A percentile compares a stretch with the other conserved stretches of the same genome.
Conservation (phyloP, 1,284 basidiomycete genomes). For the Ceratobasidium sp. region DNA sequence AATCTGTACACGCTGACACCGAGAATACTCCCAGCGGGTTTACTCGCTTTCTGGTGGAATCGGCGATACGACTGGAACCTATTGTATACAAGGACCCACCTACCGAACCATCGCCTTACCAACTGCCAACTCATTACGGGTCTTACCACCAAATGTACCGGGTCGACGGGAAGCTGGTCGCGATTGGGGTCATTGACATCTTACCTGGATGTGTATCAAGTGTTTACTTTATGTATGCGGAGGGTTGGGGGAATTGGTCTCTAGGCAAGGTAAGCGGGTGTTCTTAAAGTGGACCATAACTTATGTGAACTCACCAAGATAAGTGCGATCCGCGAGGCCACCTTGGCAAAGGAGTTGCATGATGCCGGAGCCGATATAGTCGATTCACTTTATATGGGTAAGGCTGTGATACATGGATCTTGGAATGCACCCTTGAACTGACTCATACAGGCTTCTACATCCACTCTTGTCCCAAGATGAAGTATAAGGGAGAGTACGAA, state of each 20-base stretch:
- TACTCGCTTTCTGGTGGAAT: slow-evolving; percentile 79
- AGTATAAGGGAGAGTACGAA: slow-evolving; percentile 92
- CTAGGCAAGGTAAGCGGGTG: slow-evolving; percentile 78
- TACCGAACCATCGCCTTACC: slow-evolving; percentile 51
- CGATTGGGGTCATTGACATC: slow-evolving; percentile 91
- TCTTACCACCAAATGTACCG: slow-evolving; percentile 89
- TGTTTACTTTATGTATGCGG: slow-evolving; percentile 96
- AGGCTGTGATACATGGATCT: not conserved
- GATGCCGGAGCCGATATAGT: slow-evolving; percentile 72
- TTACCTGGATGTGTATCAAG: slow-evolving; percentile 90
- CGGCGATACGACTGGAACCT: slow-evolving; percentile 73
- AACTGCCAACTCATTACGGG: slow-evolving; percentile 80
- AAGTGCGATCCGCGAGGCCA: slow-evolving; percentile 82
- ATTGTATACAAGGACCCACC: slow-evolving; percentile 68
- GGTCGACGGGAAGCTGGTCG: slow-evolving; percentile 84
- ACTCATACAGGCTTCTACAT: slow-evolving; percentile 83
- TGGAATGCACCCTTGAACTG: not conserved
- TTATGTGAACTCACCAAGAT: slow-evolving; percentile 61
- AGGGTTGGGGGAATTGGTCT: slow-evolving; percentile 76
- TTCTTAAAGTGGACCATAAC: slow-evolving; percentile 17
- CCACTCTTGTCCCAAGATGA: slow-evolving; percentile 93
- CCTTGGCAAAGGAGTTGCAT: slow-evolving; percentile 77
- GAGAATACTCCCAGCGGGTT: slow-evolving; percentile 68
- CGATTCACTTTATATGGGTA: slow-evolving; percentile 86
- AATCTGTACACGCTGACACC: slow-evolving; percentile 76